Base-by-base conservation (phyloP, 2,329 filamentous ascomycete species). In the Lasiodiplodia citricola region DNA sequence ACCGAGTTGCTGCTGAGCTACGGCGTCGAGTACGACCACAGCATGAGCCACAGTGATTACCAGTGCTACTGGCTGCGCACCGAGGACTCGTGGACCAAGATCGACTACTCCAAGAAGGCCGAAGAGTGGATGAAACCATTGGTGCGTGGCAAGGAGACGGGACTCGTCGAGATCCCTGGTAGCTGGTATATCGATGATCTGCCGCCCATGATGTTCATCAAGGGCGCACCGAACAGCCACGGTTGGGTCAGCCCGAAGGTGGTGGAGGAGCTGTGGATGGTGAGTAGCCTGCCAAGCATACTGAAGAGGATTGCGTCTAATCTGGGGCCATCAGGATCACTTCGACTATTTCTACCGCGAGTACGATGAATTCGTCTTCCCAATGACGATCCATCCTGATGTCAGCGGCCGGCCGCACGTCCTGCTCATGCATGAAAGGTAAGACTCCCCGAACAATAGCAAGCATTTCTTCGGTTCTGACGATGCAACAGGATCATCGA, bases 291-390 rank as follows among this genome's bases (percentile, higher is more conserved):
- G 28, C 18, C 14, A 31, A 14, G 18, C 14, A 8, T 28, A 4
- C 18, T 13, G 14, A 87, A 90, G 69, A 14, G 41, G 18, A 1
- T 44, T 5, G 16, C 87, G 90, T 71, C 91, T 91, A 68, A 85
- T 31, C 7, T n/a, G n/a, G 25, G 28, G n/a, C n/a, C 14, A 21
- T 8, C 11, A 51, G 72, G 87, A 91, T 70, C 88, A 91, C 71
- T 91, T 91, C 69, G 86, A 90, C 73, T 93, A 92, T 78, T 92
- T 91, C 74, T 93, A 93, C 76, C 83, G 90, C 35, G 90, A 93
- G 77, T 90, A 92, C 71, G 90, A 93, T 72, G 89, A 92, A 72
- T 93, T 93, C 70, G 86, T 92, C 65, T 93, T 93, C 73, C 91
- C 91, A 0, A 91, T 93, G 78, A 93, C 91, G 0, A 90, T 93